Conservation (phyloP, 1,284 basidiomycete species). For the Cystobasidium slooffiae region DNA sequence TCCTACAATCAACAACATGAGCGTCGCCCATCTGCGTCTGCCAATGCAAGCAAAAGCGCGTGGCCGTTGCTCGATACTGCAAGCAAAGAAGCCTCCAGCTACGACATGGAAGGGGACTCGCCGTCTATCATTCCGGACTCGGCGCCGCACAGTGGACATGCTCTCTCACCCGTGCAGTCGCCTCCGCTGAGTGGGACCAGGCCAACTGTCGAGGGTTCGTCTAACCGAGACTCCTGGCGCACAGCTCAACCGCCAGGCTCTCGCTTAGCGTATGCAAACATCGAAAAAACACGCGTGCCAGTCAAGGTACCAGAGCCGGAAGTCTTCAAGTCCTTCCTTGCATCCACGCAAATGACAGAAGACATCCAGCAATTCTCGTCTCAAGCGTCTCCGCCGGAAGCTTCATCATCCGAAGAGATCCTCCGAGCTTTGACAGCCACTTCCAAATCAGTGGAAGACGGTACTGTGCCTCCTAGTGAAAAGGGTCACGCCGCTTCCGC, state of each 20-base stretch:
- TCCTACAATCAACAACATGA: neutral
- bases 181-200: neutral
- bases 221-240: neutral
- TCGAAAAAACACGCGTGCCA: constrained; percentile 9
- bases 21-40: neutral
- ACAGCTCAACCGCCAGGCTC: neutral
- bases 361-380: constrained; percentile 36
- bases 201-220: neutral
- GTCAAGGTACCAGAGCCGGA: constrained; percentile 20
- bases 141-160: constrained; percentile 4
- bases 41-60: neutral
- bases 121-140: constrained; percentile 25
- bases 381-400: constrained; percentile 28
- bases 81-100: neutral
- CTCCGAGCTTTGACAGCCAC: neutral
- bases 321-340: constrained; percentile 14
- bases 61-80: constrained; percentile 14
- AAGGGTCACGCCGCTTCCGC: neutral
- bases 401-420: constrained; percentile 7
- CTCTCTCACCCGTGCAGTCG: constrained; percentile 3
- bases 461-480: neutral
- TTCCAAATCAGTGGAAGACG: neutral
- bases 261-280: constrained; percentile 14
- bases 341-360: constrained; percentile 14
- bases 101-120: neutral